Percentiles rank a stretch among this genome's conserved stretches.
Conservation (phyloP, 2,329 filamentous ascomycete genomes). For the Pestalotiopsis sp. region DNA sequence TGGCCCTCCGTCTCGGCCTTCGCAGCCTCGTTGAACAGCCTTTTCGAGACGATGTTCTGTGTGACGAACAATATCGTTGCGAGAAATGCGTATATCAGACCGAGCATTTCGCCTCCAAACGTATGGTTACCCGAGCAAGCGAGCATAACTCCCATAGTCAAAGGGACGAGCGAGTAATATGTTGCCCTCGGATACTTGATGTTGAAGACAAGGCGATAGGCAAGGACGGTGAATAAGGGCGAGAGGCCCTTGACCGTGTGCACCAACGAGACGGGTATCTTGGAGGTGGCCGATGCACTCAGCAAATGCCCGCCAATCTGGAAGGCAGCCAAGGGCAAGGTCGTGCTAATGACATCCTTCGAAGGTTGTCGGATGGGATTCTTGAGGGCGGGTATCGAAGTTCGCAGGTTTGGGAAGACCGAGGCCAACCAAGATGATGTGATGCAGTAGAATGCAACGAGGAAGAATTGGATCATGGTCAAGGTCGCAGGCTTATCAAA, state of each 20-base stretch:
- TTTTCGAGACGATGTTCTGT: slow-evolving; percentile 98
- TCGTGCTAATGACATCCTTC: slow-evolving; percentile 80
- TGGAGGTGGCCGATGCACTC: slow-evolving; percentile 89
- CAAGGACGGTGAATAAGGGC: slow-evolving; percentile 90
- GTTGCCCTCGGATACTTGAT: slow-evolving; percentile 87
- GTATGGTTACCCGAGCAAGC: slow-evolving; percentile 83
- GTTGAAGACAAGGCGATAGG: slow-evolving; percentile 86
- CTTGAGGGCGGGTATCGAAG: slow-evolving; percentile 75
- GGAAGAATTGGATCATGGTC: slow-evolving; percentile 90
- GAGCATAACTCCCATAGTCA: slow-evolving; percentile 93
- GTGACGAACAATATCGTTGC: slow-evolving; percentile 96
- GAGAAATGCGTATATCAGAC: slow-evolving; percentile 85
- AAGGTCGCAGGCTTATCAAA: slow-evolving; percentile 90
- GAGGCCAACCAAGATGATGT: slow-evolving; percentile 76
- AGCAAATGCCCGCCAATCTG: slow-evolving; percentile 93
- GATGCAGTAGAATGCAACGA: slow-evolving; percentile 88
- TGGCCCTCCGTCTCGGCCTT: slow-evolving; percentile 77
- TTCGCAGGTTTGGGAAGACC: slow-evolving; percentile 71
- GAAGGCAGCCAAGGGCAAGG: slow-evolving; percentile 88
- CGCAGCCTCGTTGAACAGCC: slow-evolving; percentile 92
- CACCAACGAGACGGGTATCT: slow-evolving; percentile 94
- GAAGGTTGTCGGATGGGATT: slow-evolving; percentile 83
- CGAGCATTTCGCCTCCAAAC: slow-evolving; percentile 84
- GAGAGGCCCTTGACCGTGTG: slow-evolving; percentile 99
- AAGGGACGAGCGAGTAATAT: slow-evolving; percentile 85